Conservation (phyloP, 2,329 filamentous ascomycete genomes). For the Ceratocystis diversiconidia region DNA sequence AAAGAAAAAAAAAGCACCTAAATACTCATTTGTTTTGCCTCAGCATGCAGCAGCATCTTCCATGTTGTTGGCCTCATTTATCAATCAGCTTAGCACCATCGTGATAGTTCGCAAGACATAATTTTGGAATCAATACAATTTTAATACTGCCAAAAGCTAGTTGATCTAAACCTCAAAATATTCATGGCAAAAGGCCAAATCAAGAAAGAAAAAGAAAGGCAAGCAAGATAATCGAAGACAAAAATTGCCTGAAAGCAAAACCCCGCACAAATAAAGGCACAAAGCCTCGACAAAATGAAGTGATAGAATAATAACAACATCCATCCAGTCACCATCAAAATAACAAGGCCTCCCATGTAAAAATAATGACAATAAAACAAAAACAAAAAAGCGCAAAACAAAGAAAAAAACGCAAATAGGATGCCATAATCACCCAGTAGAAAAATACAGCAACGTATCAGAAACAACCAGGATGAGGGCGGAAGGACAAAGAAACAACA, state of each 20-base stretch:
- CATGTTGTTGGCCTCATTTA: background rate
- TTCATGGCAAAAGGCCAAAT: background rate
- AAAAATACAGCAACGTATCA: background rate
- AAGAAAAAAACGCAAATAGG: background rate
- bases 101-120: background rate
- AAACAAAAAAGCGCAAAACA: background rate
- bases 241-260: background rate
- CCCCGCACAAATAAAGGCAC: background rate
- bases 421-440: background rate
- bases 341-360: background rate
- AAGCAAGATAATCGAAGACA: background rate
- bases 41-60: no score
- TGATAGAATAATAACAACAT: background rate
- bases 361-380: background rate
- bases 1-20: background rate
- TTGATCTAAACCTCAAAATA: conserved; percentile 1
- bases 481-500: background rate
- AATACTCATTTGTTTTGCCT: no score
- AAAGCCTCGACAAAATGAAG: background rate
- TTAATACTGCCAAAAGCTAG: background rate
- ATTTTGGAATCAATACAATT: background rate
- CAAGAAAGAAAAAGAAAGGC: background rate
- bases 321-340: background rate
- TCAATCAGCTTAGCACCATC: background rate
- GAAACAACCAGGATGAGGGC: background rate